Evolutionary conservation across 202 grass and related monocot genomes (phyloP), one percentile per base, ranked within the genome.

Genomic region (Zizania palustris): DNA sequence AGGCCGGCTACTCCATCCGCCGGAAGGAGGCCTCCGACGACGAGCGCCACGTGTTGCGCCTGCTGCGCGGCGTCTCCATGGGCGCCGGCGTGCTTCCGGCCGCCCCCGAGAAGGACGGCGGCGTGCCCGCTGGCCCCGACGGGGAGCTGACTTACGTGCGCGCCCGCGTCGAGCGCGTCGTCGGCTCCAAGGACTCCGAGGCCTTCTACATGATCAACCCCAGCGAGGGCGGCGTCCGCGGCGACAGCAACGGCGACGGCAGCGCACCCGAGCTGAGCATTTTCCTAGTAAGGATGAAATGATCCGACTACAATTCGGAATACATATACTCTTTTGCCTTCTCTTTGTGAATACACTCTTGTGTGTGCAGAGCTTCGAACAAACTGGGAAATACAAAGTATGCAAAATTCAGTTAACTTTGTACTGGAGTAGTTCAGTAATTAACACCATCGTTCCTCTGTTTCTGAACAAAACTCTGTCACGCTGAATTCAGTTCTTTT

Each of bases 141-240:
- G 96, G 96, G 3, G 96, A 99, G 73, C 69, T 96, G 48, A 99
- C 96, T 3, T 99, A 99, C 85, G 89, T 99, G 72, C 80, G 96
- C 15, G 92, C 90, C 5, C 87, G 96, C 78, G 93, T 99, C 80
- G 96, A 99, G 72, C 82, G 92, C 78, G 92, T 99, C 69, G 87
- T 96, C 14, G 96, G 96, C 0, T 99, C 96, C 11, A 99, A 96
- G 71, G 96, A 99, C 37, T 99, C 96, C 0, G 96, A 99, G 79
- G 92, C 96, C 28, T 88, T 93, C 82, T 99, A 99, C 72, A 99
- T 99, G 92, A 96, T 99, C 75, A 99, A 99, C 65, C 96, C 92
- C 7, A 78, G 89, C 68, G 81, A 85, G 40, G 79, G 82, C 12
- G 82, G 92, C 33, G 44, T 59, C 11, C 67, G 42, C 19, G 74